Conservation (phyloP, 2,329 filamentous ascomycete genomes). For the Salinomyces thailandicus region DNA sequence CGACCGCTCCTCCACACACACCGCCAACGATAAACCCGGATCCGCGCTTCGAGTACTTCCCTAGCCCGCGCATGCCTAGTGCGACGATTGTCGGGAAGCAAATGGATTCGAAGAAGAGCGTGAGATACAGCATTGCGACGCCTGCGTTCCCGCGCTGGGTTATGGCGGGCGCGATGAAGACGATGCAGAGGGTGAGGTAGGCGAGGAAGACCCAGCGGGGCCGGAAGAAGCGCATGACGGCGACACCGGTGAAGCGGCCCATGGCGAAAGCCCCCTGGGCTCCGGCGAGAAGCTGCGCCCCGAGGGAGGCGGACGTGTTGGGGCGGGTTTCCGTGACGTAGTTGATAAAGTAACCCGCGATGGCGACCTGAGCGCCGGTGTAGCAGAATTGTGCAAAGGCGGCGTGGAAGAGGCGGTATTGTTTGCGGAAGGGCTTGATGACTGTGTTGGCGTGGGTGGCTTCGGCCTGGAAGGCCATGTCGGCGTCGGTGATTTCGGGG, state of each 20-base stretch:
- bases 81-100: conserved; percentile 76
- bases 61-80: conserved; percentile 64
- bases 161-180: conserved; percentile 47
- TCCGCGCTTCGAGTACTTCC: conserved; percentile 66
- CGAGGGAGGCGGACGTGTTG: conserved; percentile 44
- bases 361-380: conserved; percentile 39
- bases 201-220: conserved; percentile 61
- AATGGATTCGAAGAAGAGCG: conserved; percentile 72
- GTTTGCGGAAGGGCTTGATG: conserved; percentile 44
- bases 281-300: conserved; percentile 60
- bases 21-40: conserved; percentile 62
- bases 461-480: conserved; percentile 46
- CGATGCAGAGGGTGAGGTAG: conserved; percentile 51
- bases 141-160: conserved; percentile 42
- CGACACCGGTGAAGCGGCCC: conserved; percentile 58
- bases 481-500: conserved; percentile 50
- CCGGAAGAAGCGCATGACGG: conserved; percentile 55
- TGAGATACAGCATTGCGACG: conserved; percentile 48
- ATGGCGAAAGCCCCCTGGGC: conserved; percentile 63
- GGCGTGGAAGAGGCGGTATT: conserved; percentile 66
- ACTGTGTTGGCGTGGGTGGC: conserved; percentile 23
- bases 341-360: conserved; percentile 56
- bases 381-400: conserved; percentile 71
- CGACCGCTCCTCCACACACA: conserved; percentile 61
- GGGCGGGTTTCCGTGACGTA: conserved; percentile 47